These are phyloP conservation scores for Bolboschoenoplectus hybrid DNA, from an alignment of 202 grass and related monocot species.

Conservation along the genomic window DNA sequence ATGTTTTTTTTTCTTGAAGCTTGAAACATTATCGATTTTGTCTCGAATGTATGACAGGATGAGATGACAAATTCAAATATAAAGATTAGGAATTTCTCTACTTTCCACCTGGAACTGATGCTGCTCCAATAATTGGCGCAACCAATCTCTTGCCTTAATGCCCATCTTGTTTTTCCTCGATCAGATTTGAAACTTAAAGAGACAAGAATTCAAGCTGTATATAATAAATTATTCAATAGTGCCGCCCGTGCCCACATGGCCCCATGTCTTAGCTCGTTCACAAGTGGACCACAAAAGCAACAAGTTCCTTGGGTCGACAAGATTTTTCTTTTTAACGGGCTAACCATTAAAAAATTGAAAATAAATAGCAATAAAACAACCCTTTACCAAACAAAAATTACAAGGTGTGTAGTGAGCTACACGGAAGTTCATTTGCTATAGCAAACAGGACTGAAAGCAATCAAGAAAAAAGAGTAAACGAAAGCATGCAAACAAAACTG, in stretches of 20 bases:
- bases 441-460: background rate
- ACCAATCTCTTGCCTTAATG: background rate
- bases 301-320: background rate
- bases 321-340: background rate
- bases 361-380: background rate
- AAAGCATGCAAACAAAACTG: conserved; percentile 12
- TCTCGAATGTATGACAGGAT: background rate
- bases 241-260: background rate
- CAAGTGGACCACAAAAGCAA: conserved; percentile 5
- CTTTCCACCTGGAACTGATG: background rate
- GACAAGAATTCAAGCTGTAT: background rate
- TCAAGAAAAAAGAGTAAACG: background rate
- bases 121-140: background rate
- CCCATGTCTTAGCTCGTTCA: background rate
- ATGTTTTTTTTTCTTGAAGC: background rate
- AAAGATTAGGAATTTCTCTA: background rate
- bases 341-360: background rate
- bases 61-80: background rate
- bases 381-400: conserved; percentile 15
- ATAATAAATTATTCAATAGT: background rate
- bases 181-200: background rate
- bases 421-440: background rate
- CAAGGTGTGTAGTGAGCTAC: background rate
- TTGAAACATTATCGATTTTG: background rate
- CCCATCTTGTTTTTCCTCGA: background rate